Evolutionary conservation across 371 early-diverging fungal species (phyloP).

Genomic region (Mortierella sp.): DNA sequence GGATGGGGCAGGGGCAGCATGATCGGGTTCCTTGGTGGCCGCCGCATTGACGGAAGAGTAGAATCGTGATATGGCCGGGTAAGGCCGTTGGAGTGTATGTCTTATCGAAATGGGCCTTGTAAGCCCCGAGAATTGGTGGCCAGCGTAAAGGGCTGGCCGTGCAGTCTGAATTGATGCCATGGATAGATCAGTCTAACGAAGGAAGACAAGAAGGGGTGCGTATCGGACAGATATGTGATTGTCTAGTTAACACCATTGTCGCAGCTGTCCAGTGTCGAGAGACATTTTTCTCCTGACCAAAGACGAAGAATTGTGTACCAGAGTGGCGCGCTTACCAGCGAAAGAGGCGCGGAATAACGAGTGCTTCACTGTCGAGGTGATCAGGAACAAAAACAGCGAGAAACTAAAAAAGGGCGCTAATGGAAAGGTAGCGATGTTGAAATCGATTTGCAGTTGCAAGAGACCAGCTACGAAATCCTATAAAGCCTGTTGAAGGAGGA

Average conservation of each 20-base stretch:
- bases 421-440: too few relatives aligned
- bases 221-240: too few relatives aligned
- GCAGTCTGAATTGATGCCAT: constrained; percentile 31
- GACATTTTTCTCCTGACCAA: too few relatives aligned
- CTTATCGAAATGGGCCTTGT: constrained; percentile 5
- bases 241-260: too few relatives aligned
- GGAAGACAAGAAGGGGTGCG: background rate
- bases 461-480: too few relatives aligned
- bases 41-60: constrained; percentile 31
- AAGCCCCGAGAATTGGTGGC: constrained; percentile 15
- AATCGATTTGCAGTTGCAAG: too few relatives aligned
- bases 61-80: constrained; percentile 11
- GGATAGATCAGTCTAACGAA: background rate
- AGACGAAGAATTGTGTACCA: too few relatives aligned
- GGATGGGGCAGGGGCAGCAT: background rate
- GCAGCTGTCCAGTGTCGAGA: too few relatives aligned
- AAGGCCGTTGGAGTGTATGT: constrained; percentile 5
- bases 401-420: too few relatives aligned
- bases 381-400: background rate
- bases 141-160: constrained; percentile 6
- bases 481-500: constrained; percentile 1
- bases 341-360: background rate
- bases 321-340: too few relatives aligned
- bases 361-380: background rate
- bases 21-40: constrained; percentile 6